Base-by-base conservation (phyloP, 139 green algal species). In the Coccomyxa sp. region DNA sequence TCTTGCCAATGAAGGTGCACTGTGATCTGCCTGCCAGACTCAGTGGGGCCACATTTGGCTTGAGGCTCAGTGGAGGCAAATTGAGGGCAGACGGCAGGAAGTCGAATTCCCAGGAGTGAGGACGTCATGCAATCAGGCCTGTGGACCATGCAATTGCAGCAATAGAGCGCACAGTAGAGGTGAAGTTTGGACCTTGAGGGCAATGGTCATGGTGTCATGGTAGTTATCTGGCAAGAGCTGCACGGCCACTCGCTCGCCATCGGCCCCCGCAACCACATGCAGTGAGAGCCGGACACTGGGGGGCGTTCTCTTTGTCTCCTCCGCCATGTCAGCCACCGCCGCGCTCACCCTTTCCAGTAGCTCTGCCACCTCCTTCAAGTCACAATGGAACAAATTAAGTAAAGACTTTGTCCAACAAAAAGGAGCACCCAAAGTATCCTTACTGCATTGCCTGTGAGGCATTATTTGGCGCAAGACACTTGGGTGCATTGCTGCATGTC, bases 191-290 rank as follows among this genome's bases (percentile, higher is more conserved):
- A 79, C 82, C 82, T 85, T 31, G 25, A 79, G 60, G 13, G 67
- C 38, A n/a, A 32, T 59, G 0, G 66, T 51, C 80, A 87, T 85
- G 31, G 82, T 38, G 45, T 87, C 81, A 21, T 76, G 59, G 81
- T 87, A 87, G 75, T 81, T 82, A 80, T 87, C 84, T 25, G 77
- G 67, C 63, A 83, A n/a, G 27, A 87, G 66, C 76, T 81, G 58
- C 13, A 84, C 32, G 16, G 28, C 1, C 13, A 86, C 83, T 13
- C 27, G 27, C 31, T 77, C 18, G n/a, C 14, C n/a, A 18, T 23
- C 13, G 67, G 13, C 13, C 21, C 18, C 81, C 16, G 59, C 0
- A 27, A 25, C 0, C 28, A 71, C 68, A 23, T 25, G 28, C 27
- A 87, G 57, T 25, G 18, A 63, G 58, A 81, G 68, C 58, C 63